Base-by-base conservation (phyloP, 805 yeast genomes). In the Candida methanosorbosa region DNA sequence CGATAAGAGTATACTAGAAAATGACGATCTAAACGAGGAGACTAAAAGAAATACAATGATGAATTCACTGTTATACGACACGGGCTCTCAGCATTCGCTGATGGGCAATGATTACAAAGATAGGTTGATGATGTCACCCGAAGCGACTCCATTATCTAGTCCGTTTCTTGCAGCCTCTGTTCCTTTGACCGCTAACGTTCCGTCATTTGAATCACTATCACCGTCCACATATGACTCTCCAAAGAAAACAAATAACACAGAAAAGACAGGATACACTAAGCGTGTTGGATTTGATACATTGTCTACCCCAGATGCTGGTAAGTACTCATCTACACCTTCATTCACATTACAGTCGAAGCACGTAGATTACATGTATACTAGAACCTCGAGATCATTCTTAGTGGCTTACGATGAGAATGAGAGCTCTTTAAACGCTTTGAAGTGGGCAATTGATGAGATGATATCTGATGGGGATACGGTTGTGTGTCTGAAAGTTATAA, bases 391-490 rank as follows among this genome's bases (percentile, higher is more conserved):
- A 23, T 66, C 73, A 9, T 52, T 68, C 24, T 42, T 70, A 30
- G 59, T 66, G 31, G 72, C 70, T 4, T 61, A 58, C 32, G 70
- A 68, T 45, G 57, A 61, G 16, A 59, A 61, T 38, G 60, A 56
- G 24, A 59, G 62, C 37, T 63, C 72, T 13, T 54, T 60, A n/a
- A 48, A 50, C 11, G 72, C 72, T 5, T 42, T 69, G 18, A 60
- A 54, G 31, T 69, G 74, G 73, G 52, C 68, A 2, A 40, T 70
- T 4, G 66, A 62, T 27, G 64, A 68, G 37, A 50, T 69, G 36
- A 50, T 62, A 14, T 56, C 51, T 18, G 70, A 69, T 37, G 67
- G 68, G 16, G 75, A 69, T 40, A 69, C 66, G 16, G 43, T 70
- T 5, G 64, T 70, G 2, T 62, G 70, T 26, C 43, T 69, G 15